Evolutionary conservation across 169 alveolate genomes (phyloP), one percentile per base, ranked within the genome.

Genomic region (Toxoplasma gondii): DNA sequence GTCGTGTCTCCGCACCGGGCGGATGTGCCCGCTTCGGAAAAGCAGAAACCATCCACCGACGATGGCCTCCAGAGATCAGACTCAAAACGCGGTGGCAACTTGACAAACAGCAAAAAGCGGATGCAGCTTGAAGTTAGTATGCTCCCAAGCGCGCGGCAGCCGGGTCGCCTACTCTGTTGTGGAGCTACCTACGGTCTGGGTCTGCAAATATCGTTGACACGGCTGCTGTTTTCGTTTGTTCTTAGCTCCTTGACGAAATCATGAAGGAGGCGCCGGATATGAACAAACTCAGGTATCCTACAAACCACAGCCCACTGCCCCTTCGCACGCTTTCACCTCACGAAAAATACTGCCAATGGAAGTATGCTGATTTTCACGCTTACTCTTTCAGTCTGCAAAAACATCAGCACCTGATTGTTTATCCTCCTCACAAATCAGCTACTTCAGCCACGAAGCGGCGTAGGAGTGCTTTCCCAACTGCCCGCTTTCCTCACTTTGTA

Each of bases 101-200:
- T 54, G 27, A 64, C 78, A 10, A 22, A 58, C 82, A 88, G 93
- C 84, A 88, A 88, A 58, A 88, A 88, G 58, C 93, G 93, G 54
- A 88, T 88, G 93, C 93, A 88, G 84, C 93, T 88, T n/a, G 93
- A 88, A 64, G 93, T 64, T 7, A 54, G 93, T 39, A 45, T n/a
- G 12, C 84, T 12, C 41, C 12, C 58, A 49, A 49, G 58, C 16
- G 12, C 58, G 58, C 12, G 58, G 22, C 58, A 49, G 58, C 58
- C 58, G 58, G 58, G 58, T 49, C 58, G 58, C 22, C 22, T 49
- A 49, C 58, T 49, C 58, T 49, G 12, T 49, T 5, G 12, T 49
- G 58, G 22, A 49, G 58, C 58, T 49, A 49, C 58, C 58, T 1
- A 9, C 0, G 24, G 27, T 38, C 1, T 74, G 84, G 41, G 45